Percentiles rank a stretch among this genome's conserved stretches.
phyloP scores from a whole-genome alignment of 352 stramenopile genomes.

The Phytophthora pluvialis region DNA sequence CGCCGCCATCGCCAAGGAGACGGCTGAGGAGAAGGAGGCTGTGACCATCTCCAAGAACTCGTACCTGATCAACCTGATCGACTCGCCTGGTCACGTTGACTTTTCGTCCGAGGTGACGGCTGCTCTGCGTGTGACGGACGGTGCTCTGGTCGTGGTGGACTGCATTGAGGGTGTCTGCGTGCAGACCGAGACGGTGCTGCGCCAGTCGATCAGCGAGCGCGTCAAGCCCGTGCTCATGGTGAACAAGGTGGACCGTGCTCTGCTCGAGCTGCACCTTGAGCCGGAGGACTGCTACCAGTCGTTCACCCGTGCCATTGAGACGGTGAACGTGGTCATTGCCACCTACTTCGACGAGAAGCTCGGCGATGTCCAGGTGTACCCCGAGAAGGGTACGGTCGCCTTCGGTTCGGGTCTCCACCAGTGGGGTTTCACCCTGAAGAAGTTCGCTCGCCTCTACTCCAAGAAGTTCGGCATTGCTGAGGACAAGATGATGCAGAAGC shows the following conservation, averaged over 20 bases:
- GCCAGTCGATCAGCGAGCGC: slow-evolving; percentile 97
- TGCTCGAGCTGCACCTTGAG: slow-evolving; percentile 98
- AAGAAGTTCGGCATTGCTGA: slow-evolving; percentile 99
- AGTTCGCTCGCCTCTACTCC: slow-evolving; percentile 98
- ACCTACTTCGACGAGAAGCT: slow-evolving; percentile 99
- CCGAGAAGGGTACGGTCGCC: slow-evolving; percentile 97
- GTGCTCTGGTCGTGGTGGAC: slow-evolving; percentile 99
- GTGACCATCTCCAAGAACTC: slow-evolving; percentile 96
- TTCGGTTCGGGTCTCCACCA: slow-evolving; percentile 99
- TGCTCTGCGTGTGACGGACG: slow-evolving; percentile 99
- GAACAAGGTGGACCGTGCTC: slow-evolving; percentile 99
- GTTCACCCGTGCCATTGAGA: slow-evolving; percentile 98
- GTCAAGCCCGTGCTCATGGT: slow-evolving; percentile 99
- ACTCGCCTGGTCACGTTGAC: slow-evolving; percentile 99
- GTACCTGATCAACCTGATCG: slow-evolving; percentile 99
- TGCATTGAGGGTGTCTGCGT: slow-evolving; percentile 99
- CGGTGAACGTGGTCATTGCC: slow-evolving; percentile 99
- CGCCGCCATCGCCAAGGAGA: slow-evolving; percentile 65
- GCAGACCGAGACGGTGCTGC: slow-evolving; percentile 99
- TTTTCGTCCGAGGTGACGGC: slow-evolving; percentile 99
- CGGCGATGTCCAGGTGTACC: slow-evolving; percentile 98
- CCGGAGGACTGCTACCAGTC: slow-evolving; percentile 99
- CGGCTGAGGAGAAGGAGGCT: slow-evolving; percentile 63
- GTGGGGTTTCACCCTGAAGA: slow-evolving; percentile 99
- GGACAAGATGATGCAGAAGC: slow-evolving; percentile 99